A percentile compares a stretch with the other conserved stretches of the same genome.
These are phyloP conservation scores for Capsicum baccatum DNA, from an alignment of 257 asterid genomes.

Conservation along the genomic window DNA sequence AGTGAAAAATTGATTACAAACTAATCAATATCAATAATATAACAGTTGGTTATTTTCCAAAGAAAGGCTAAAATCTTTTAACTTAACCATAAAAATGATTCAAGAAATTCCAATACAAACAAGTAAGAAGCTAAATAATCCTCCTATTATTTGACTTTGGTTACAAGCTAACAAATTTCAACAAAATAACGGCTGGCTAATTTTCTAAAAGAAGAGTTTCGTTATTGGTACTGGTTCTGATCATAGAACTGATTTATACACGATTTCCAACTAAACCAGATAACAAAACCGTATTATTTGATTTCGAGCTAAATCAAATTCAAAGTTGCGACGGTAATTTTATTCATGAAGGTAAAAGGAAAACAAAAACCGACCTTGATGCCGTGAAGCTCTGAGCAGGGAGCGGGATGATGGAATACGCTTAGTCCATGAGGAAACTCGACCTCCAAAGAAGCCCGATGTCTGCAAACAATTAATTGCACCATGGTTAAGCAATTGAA, in stretches of 20 bases:
- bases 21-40: conserved; percentile 2
- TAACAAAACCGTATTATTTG: neutral
- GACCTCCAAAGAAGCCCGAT: conserved; percentile 44
- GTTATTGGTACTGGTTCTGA: neutral
- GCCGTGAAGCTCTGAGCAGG: conserved; percentile 4
- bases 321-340: neutral
- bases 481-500: neutral
- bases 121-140: too few species aligned
- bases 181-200: neutral
- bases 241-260: neutral
- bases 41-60: neutral
- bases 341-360: neutral
- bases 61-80: neutral
- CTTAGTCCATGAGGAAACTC: conserved; percentile 36
- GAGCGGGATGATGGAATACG: conserved; percentile 34
- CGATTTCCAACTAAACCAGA: neutral
- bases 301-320: neutral
- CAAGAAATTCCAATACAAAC: neutral
- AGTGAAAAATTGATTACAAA: neutral
- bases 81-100: neutral
- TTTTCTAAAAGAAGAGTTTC: neutral
- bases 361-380: conserved; percentile 4
- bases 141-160: too few species aligned
- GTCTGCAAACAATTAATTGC: conserved; percentile 39
- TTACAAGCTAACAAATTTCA: neutral